phyloP scores from a whole-genome alignment of 1,139 yeast genomes.

The Debaryomyces robertsiae region DNA sequence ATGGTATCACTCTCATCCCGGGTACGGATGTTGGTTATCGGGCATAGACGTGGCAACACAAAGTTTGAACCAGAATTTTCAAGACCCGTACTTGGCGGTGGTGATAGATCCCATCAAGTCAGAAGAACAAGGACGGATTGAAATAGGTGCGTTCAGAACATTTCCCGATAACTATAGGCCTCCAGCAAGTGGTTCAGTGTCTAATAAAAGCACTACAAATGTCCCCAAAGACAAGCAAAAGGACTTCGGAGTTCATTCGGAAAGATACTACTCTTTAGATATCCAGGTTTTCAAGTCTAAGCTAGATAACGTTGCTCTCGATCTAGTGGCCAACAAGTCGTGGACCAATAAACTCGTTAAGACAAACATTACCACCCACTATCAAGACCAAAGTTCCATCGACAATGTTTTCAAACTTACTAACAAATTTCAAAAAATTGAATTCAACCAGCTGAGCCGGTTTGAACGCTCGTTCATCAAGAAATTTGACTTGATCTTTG shows the following conservation, averaged over 20 bases:
- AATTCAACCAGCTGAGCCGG: slow-evolving; percentile 2
- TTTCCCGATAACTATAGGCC: slow-evolving; percentile 48
- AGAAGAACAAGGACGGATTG: slow-evolving; percentile 63
- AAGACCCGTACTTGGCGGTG: slow-evolving; percentile 88
- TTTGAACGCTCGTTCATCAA: slow-evolving; percentile 7
- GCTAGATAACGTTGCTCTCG: slow-evolving; percentile 52
- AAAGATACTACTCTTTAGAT: slow-evolving; percentile 69
- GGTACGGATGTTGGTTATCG: slow-evolving; percentile 93
- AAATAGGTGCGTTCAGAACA: slow-evolving; percentile 91
- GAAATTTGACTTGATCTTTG: slow-evolving; percentile 11
- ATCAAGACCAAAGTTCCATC: slow-evolving; percentile 9
- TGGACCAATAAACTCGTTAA: slow-evolving; percentile 42
- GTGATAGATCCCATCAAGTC: slow-evolving; percentile 86
- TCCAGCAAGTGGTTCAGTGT: slow-evolving; percentile 5
- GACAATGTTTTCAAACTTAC: slow-evolving; percentile 8
- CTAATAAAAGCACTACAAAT: slow-evolving; percentile 15
- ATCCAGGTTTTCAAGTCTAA: slow-evolving; percentile 63
- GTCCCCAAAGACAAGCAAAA: slow-evolving; percentile 52
- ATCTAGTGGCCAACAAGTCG: slow-evolving; percentile 49
- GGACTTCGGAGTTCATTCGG: slow-evolving; percentile 73
- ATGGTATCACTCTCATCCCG: slow-evolving; percentile 97
- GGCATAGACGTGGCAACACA: slow-evolving; percentile 92
- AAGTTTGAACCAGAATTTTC: slow-evolving; percentile 78
- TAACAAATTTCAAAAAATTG: slow-evolving; percentile 8
- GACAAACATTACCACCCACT: slow-evolving; percentile 6